Percentiles rank a stretch among this genome's conserved stretches.
Conservation (phyloP, 208 protist species). For the Acanthamoeba castellanii region DNA sequence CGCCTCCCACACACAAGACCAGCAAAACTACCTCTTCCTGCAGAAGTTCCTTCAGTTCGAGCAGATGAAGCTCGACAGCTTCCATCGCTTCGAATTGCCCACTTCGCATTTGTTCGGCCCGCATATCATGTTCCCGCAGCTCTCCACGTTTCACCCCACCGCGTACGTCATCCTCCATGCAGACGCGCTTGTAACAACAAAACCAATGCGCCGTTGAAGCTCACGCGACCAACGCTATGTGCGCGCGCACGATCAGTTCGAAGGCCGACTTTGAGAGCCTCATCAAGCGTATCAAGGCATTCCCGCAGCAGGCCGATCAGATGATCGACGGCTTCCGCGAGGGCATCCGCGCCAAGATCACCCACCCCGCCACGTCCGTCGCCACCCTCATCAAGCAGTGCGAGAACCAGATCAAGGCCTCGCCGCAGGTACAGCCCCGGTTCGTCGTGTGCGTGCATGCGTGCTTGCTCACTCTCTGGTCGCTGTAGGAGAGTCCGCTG, state of each 20-base stretch:
- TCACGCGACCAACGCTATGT: background rate
- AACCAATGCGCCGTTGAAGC: background rate
- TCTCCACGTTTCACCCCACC: background rate
- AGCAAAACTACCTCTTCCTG: conserved; percentile 15
- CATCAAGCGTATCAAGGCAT: background rate
- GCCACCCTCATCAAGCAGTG: background rate
- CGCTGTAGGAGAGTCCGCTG: background rate
- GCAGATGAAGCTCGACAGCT: conserved; percentile 23
- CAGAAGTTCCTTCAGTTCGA: background rate
- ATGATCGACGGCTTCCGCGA: conserved; percentile 19
- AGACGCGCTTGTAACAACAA: too few relatives aligned
- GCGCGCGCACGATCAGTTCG: background rate
- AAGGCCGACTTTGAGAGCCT: conserved; percentile 5
- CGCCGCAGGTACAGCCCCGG: background rate
- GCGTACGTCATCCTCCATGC: background rate
- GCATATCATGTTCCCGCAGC: conserved; percentile 16
- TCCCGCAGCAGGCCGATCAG: conserved; percentile 7
- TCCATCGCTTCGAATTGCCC: background rate
- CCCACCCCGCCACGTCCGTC: background rate
- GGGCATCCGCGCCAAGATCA: background rate
- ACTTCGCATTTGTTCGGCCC: background rate
- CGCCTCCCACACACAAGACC: background rate
- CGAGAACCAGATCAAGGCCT: conserved; percentile 15
- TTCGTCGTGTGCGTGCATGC: background rate
- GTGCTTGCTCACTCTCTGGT: background rate